Evolutionary conservation across 208 protist genomes (phyloP), one percentile per base, ranked within the genome.

Genomic region (Crithidia brevicula): DNA sequence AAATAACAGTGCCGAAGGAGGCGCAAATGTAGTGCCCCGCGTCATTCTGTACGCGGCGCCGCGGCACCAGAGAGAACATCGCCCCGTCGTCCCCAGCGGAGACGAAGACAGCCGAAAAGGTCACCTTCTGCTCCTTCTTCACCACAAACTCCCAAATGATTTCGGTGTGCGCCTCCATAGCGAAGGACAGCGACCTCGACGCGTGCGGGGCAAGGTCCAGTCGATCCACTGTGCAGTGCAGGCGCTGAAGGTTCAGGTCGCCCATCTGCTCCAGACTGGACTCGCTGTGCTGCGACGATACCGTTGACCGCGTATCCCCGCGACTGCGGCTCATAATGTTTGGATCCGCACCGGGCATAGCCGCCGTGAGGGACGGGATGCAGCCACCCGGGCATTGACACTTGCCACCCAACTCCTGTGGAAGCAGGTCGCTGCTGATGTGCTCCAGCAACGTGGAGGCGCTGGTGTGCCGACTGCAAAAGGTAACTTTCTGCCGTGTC

Each of bases 121-220:
- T 54, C 20, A 89, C 68, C 28, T 62, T 49, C n/a, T 54, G 54
- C 47, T 79, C 30, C 20, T 74, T 43, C 57, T 71, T 62, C 27
- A 85, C 79, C 13, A 38, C 47, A 53, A 89, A 93, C 58, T 90
- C 84, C 85, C 88, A 93, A 33, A 85, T 73, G 25, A 91, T 58
- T 38, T 91, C 88, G 11, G 83, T 77, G 31, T 45, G 13, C 2
- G 46, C 42, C 13, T 59, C 31, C 53, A 93, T 69, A 3, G 72
- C 58, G 38, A 85, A 78, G 16, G 69, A 66, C 16, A 86, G 47
- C 15, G 56, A 82, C 20, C 61, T 40, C 30, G 74, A 67, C 11
- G 57, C 68, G 23, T 73, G 67, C 30, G 82, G 51, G 23, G 18
- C 31, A 1, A 93, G 16, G 13, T 59, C 30, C 7, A 89, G 22